Base-by-base conservation (phyloP, 2,329 filamentous ascomycete species). In the Botrytis elliptica region DNA sequence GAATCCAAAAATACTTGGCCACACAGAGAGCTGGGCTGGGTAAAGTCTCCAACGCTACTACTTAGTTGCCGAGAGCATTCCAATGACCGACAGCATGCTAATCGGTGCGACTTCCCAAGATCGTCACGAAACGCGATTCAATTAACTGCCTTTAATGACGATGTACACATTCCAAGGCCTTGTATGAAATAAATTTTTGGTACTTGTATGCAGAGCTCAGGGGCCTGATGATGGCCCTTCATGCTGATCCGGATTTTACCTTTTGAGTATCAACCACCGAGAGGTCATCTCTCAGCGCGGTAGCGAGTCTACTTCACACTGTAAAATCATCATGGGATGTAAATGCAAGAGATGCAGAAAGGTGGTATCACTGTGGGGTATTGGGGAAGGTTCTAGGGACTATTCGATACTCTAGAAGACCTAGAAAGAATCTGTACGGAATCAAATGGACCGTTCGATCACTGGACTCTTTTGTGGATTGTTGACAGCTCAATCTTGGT, bases 291-390 rank as follows among this genome's bases (percentile, higher is more conserved):
- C 65, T 36, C 46, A 42, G 10, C 29, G 20, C 29, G 65, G 49
- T 55, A 55, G 36, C 65, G 65, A 68, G 38, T 33, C 49, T 57
- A 36, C 29, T 44, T 25, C 25, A 14, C 14, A 55, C 49, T 55
- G n/a, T n/a, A 57, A 57, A 57, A 18, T 29, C 52, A 57, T 36
- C 40, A 22, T 63, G 55, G 29, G 55, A 46, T 49, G 42, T 36
- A 62, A 63, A 57, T 63, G 68, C 52, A 70, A 49, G 57, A 62
- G 40, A 36, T 62, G 55, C 68, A 38, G 68, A 38, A 38, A 49
- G 33, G 40, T 64, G 57, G 57, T 71, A n/a, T 36, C 38, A 33
- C 57, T 71, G 55, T 70, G 68, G 68, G 68, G 68, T 70, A 63
- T 63, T 44, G 68, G 55, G 68, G 59, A 63, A 63, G 33, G 29